Conservation (phyloP, 2,329 filamentous ascomycete species). For the Colletotrichum sp. region DNA sequence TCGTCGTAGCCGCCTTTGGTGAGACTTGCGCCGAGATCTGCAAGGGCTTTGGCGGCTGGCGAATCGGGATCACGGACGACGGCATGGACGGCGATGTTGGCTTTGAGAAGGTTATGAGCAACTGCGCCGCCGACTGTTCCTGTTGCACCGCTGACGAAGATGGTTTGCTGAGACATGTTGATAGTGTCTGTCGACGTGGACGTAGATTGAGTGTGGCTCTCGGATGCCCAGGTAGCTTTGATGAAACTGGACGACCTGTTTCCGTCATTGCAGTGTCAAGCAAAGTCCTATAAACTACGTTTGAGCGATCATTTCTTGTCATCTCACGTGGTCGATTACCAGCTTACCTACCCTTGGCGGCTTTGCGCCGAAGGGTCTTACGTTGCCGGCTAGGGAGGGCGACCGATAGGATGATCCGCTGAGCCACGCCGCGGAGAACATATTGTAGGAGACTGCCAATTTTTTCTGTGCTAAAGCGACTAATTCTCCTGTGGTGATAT, state of each 20-base stretch:
- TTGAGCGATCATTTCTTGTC: neutral
- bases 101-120: conserved; percentile 35
- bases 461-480: no score
- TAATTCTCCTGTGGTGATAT: no score
- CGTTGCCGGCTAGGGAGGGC: neutral
- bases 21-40: conserved; percentile 36
- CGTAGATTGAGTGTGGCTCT: neutral
- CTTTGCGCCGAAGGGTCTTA: neutral
- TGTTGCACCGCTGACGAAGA: conserved; percentile 45
- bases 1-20: conserved; percentile 38
- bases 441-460: neutral
- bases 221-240: neutral
- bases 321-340: neutral
- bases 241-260: neutral
- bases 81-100: conserved; percentile 32
- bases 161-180: neutral
- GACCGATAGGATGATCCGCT: neutral
- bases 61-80: conserved; percentile 36
- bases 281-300: neutral
- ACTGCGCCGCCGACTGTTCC: conserved; percentile 44
- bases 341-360: neutral
- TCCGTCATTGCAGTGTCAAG: neutral
- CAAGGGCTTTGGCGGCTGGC: conserved; percentile 31
- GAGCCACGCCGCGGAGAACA: neutral
- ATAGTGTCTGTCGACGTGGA: neutral